Evolutionary conservation across 352 stramenopile species (phyloP), one percentile per base, ranked within the genome.

Genomic region (Detonula confervacea): DNA sequence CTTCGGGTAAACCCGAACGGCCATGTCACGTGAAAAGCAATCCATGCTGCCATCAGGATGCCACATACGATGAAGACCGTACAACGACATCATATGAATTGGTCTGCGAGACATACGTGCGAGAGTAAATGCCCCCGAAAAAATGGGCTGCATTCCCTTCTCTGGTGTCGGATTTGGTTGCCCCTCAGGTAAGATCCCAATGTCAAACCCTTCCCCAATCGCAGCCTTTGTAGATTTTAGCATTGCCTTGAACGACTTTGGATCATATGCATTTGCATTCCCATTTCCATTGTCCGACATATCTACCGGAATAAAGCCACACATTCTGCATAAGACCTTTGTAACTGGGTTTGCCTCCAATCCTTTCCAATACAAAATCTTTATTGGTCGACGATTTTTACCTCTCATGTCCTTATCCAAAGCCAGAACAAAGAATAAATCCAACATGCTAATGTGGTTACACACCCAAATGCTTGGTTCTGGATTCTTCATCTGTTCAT

Each of bases 351-450:
- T 93, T 11, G 83, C 64, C 73, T 94, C 89, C 12, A 94, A 63
- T 37, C 85, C 76, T 56, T 92, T 92, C 89, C 89, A 94, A 54
- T 94, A 94, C 35, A 94, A 70, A 71, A 92, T 90, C 56, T 93
- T 93, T 24, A 94, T 93, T 0, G 87, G 89, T 51, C 89, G 80
- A 66, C 80, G 81, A 47, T 86, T 81, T 30, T 81, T 83, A 24
- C 87, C 89, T 39, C 87, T 79, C 64, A 94, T 77, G 33, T 86
- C 60, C 54, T 80, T 70, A 65, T 92, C 83, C 18, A 79, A 54
- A 6, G 87, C 89, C 27, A 92, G 65, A 8, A 91, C 46, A 42
- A 91, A 77, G 66, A 93, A 93, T 51, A 93, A 64, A 82, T 93
- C 87, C 44, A 93, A 80, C 56, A 87, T 78, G 59, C 57, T 66